Conservation (phyloP, 768 basidiomycete species). For the Tulasnella sp. region DNA sequence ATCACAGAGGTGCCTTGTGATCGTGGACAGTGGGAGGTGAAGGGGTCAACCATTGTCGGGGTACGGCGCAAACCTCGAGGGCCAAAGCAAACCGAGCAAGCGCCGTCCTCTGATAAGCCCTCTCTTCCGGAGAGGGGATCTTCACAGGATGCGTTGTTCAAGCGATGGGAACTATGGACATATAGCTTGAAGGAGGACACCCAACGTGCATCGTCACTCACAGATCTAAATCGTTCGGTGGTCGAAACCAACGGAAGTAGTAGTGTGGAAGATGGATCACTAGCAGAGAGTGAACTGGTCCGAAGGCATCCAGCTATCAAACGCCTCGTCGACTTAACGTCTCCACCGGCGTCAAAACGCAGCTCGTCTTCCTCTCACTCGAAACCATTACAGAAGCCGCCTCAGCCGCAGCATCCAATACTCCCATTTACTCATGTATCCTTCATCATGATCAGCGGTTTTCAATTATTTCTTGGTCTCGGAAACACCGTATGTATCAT, state of each 20-base stretch:
- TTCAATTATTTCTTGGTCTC: not conserved
- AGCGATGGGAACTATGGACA: conserved; percentile 77
- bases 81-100: not conserved
- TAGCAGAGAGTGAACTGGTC: not conserved
- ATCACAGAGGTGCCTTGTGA: conserved; percentile 42
- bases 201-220: not conserved
- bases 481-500: conserved; percentile 6
- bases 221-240: not conserved
- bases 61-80: conserved; percentile 44
- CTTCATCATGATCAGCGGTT: not conserved
- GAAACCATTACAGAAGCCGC: not conserved
- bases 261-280: not conserved
- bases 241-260: no score
- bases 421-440: conserved; percentile 13
- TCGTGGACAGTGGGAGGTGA: conserved; percentile 66
- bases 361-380: not conserved
- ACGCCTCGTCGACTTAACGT: conserved; percentile 10
- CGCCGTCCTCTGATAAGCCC: no score
- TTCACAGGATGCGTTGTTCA: conserved; percentile 39
- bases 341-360: not conserved
- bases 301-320: not conserved
- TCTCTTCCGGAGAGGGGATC: not conserved
- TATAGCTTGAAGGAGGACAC: not conserved
- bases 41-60: conserved; percentile 46
- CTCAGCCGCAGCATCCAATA: not conserved